These are phyloP conservation scores for Clitopilus passeckerianus DNA, from an alignment of 768 basidiomycete species.

Conservation along the genomic window DNA sequence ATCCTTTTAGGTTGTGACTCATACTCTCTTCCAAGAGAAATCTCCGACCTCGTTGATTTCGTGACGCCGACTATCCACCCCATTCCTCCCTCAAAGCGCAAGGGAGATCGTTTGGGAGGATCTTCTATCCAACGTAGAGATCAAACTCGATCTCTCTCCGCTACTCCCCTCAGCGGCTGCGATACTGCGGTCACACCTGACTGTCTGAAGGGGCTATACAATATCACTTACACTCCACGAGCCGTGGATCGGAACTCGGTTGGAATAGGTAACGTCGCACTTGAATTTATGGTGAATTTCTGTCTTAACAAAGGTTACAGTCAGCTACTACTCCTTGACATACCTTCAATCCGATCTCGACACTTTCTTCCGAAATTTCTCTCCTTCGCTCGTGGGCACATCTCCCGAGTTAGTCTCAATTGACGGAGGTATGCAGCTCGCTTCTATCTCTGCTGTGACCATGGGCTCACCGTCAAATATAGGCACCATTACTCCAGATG, in stretches of 20 bases:
- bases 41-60: constrained; percentile 25
- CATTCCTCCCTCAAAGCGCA: constrained; percentile 7
- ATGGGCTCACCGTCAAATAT: background rate
- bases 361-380: constrained; percentile 35
- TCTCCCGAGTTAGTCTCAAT: constrained; percentile 36
- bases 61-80: constrained; percentile 30
- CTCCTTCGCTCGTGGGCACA: constrained; percentile 29
- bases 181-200: constrained; percentile 19
- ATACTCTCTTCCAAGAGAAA: constrained; percentile 24
- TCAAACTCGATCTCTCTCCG: background rate
- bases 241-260: constrained; percentile 20
- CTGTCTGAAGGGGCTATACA: constrained; percentile 29
- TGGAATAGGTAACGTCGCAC: constrained; percentile 21
- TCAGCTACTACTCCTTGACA: constrained; percentile 37
- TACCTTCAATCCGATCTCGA: constrained; percentile 38
- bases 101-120: background rate
- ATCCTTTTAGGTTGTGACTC: constrained; percentile 4
- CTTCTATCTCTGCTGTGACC: background rate
- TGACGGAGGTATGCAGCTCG: constrained; percentile 32
- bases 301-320: constrained; percentile 13
- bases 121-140: constrained; percentile 4
- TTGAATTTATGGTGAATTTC: background rate
- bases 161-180: constrained; percentile 13
- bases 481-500: constrained; percentile 14
- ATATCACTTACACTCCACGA: constrained; percentile 25